Conservation (phyloP, 2,329 filamentous ascomycete genomes). For the Dendryphion nanum region DNA sequence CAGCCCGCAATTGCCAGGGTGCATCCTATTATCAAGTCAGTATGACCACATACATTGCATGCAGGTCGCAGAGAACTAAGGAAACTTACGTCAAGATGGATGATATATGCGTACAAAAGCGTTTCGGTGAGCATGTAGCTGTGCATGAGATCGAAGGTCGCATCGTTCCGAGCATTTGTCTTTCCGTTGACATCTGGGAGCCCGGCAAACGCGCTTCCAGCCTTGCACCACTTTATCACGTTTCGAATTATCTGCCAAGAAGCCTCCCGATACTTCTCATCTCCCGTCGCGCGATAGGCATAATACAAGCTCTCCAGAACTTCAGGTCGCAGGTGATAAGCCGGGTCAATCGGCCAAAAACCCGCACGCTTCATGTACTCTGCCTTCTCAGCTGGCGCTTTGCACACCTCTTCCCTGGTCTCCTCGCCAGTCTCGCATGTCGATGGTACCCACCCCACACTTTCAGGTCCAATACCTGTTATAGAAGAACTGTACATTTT, state of each 20-base stretch:
- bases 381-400: slow-evolving; percentile 2
- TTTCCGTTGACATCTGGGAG: slow-evolving; percentile 18
- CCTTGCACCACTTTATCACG: slow-evolving; percentile 17
- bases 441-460: slow-evolving; percentile 15
- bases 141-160: slow-evolving; percentile 17
- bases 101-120: slow-evolving; percentile 24
- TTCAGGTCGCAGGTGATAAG: slow-evolving; percentile 15
- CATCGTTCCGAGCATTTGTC: slow-evolving; percentile 15
- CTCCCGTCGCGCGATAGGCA: slow-evolving; percentile 24
- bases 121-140: slow-evolving; percentile 19
- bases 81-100: slow-evolving; percentile 19
- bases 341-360: slow-evolving; percentile 10
- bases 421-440: slow-evolving; percentile 7
- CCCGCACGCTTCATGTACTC: slow-evolving; percentile 3
- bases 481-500: slow-evolving; percentile 5
- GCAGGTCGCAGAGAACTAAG: too few relatives aligned
- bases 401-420: slow-evolving; percentile 1
- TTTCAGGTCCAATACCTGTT: slow-evolving; percentile 24
- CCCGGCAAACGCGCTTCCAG: slow-evolving; percentile 20
- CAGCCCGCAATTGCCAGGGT: too few relatives aligned
- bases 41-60: background rate
- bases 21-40: too few relatives aligned
- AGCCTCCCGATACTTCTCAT: slow-evolving; percentile 24
- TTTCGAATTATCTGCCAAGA: slow-evolving; percentile 20
- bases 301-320: slow-evolving; percentile 31